phyloP scores from a whole-genome alignment of 2,329 filamentous ascomycete genomes.

The Penicillium sp. region DNA sequence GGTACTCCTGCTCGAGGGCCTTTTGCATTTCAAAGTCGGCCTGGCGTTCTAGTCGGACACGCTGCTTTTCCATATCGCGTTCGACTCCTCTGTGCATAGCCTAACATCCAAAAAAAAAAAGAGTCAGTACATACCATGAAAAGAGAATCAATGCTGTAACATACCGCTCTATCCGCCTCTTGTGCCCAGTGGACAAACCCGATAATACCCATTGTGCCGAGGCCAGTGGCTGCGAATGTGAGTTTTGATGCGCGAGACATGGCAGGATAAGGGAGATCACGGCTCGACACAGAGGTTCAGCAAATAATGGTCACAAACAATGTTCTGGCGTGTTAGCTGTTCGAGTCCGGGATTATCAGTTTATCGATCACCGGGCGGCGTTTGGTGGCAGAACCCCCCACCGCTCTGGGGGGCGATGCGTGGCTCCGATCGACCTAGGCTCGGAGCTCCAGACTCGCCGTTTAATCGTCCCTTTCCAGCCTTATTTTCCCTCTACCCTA shows the following conservation, averaged over 20 bases:
- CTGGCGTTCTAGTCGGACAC: constrained; percentile 84
- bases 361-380: constrained; percentile 31
- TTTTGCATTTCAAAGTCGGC: constrained; percentile 93
- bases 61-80: constrained; percentile 91
- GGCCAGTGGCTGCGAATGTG: constrained; percentile 74
- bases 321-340: neutral
- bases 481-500: constrained; percentile 10
- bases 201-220: constrained; percentile 74
- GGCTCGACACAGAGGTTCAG: neutral
- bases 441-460: constrained; percentile 30
- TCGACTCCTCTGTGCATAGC: constrained; percentile 95
- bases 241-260: constrained; percentile 93
- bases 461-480: constrained; percentile 19
- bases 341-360: constrained; percentile 26
- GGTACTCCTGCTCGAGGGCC: constrained; percentile 82
- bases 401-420: constrained; percentile 36
- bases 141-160: constrained; percentile 31
- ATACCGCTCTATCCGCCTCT: constrained; percentile 75
- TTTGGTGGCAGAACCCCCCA: constrained; percentile 35
- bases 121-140: constrained; percentile 6
- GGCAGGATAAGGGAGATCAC: neutral
- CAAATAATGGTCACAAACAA: neutral
- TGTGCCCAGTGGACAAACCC: constrained; percentile 88
- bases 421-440: constrained; percentile 29
- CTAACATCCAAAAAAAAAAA: constrained; percentile 38